Base-by-base conservation (phyloP, 805 yeast species). In the Wickerhamiella parazyma region DNA sequence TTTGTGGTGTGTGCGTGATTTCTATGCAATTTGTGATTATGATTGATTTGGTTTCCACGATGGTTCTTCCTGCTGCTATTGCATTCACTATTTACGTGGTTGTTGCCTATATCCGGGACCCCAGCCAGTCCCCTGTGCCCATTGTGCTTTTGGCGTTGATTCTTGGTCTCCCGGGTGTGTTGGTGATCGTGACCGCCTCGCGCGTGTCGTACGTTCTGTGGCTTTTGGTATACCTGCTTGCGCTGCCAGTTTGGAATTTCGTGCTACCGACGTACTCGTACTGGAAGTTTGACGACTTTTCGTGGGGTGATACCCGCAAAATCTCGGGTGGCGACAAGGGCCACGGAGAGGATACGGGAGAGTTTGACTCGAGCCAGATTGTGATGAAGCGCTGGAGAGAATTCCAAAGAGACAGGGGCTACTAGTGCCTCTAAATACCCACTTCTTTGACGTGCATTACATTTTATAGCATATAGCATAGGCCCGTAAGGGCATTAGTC, bases 221-320 rank as follows among this genome's bases (percentile, higher is more conserved):
- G 82, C 80, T 85, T 79, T 42, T 75, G 25, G 70, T 85, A 46
- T 87, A 87, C 58, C 61, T 86, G 22, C 0, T 74, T 17, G 91
- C 95, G 1, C 71, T 87, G 48, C 95, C 95, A n/a, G 70, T 87
- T 45, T 87, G 96, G 96, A 87, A 86, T 61, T 80, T 87, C 55
- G 76, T 85, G 4, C 68, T 87, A 38, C 96, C 96, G 2, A 57
- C 76, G 10, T 85, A 87, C 61, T 80, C 95, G 0, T 86, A 70
- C 47, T 87, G 96, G 96, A 85, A 85, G 57, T 85, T 86, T 63
- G 96, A 87, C 62, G 95, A 87, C 59, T 87, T 87, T 63, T 76
- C 86, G 59, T 87, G 96, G 96, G 95, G 96, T 57, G 94, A 84
- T 47, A 87, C 95, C 2, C 72, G 95, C 67, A 71, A 78, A n/a